Percentiles rank a stretch among this genome's conserved stretches.
These are phyloP conservation scores for Pichia sp. DNA, from an alignment of 1,139 yeast genomes.

Conservation along the genomic window DNA sequence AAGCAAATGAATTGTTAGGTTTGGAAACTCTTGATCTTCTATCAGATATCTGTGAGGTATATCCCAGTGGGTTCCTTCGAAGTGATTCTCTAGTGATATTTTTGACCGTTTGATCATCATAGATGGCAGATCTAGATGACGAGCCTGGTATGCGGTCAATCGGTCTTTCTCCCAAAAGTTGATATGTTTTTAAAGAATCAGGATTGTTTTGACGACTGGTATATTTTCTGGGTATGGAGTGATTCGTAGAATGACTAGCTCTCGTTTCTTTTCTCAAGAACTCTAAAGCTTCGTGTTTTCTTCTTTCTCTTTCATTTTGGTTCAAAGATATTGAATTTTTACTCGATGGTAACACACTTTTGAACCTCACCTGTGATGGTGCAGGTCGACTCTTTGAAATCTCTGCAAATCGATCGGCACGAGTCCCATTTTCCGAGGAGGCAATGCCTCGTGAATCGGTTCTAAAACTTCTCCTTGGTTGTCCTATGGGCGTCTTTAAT, in stretches of 20 bases:
- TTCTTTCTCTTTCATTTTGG: conserved; percentile 18
- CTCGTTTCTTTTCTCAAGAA: conserved; percentile 14
- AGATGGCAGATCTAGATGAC: conserved; percentile 12
- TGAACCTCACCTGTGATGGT: conserved; percentile 9
- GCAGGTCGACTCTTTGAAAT: background rate
- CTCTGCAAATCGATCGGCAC: background rate
- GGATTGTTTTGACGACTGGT: background rate
- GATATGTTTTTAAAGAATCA: conserved; percentile 22
- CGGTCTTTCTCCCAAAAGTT: conserved; percentile 28
- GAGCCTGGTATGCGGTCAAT: conserved; percentile 20
- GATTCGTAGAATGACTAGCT: background rate
- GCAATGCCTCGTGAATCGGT: background rate
- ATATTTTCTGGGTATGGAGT: background rate
- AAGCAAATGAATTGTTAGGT: background rate
- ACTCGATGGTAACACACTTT: background rate
- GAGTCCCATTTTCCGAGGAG: background rate
- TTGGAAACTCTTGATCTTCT: conserved; percentile 1
- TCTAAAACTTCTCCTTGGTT: background rate
- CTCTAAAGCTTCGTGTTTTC: conserved; percentile 18
- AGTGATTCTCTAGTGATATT: conserved; percentile 19
- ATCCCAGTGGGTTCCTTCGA: conserved; percentile 10
- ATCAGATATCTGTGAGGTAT: background rate
- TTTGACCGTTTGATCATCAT: conserved; percentile 20
- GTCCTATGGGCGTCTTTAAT: conserved; percentile 1
- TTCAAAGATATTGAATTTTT: conserved; percentile 12